A percentile compares a stretch with the other conserved stretches of the same genome.
These are phyloP conservation scores for Chytriomyces confervae DNA, from an alignment of 192 early-diverging fungal genomes.

Conservation along the genomic window DNA sequence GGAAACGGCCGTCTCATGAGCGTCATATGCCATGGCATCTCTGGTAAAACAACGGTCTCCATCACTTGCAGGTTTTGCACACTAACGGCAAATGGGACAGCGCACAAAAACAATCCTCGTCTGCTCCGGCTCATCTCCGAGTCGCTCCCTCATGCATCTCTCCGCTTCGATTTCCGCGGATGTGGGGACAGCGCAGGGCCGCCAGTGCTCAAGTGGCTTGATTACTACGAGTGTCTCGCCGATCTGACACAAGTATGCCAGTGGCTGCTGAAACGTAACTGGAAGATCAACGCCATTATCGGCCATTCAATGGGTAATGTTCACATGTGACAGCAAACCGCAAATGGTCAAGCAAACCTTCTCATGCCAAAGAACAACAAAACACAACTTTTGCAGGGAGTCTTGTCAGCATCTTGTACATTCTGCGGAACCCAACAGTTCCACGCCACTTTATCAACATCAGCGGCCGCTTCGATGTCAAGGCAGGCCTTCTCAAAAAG, in stretches of 20 bases:
- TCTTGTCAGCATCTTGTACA: neutral
- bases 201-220: slow-evolving; percentile 9
- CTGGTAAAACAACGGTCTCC: neutral
- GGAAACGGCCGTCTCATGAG: neutral
- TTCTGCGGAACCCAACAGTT: neutral
- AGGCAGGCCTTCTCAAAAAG: neutral
- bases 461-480: slow-evolving; percentile 14
- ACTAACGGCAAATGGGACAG: neutral
- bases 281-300: slow-evolving; percentile 1
- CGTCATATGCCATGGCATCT: slow-evolving; percentile 11
- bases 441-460: slow-evolving; percentile 21
- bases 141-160: neutral
- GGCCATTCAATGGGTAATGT: slow-evolving; percentile 35
- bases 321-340: neutral
- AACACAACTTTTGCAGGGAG: neutral
- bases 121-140: slow-evolving; percentile 4
- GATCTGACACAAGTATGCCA: slow-evolving; percentile 7
- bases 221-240: slow-evolving; percentile 7
- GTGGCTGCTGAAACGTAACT: neutral
- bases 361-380: neutral
- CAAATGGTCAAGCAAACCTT: neutral
- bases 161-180: slow-evolving; percentile 33
- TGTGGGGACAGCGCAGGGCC: slow-evolving; percentile 14
- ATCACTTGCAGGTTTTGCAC: no score
- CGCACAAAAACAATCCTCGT: slow-evolving; percentile 23